Evolutionary conservation across 2,329 filamentous ascomycete species (phyloP), one percentile per base, ranked within the genome.

Genomic region (Ophiocordyceps camponoti-floridani): DNA sequence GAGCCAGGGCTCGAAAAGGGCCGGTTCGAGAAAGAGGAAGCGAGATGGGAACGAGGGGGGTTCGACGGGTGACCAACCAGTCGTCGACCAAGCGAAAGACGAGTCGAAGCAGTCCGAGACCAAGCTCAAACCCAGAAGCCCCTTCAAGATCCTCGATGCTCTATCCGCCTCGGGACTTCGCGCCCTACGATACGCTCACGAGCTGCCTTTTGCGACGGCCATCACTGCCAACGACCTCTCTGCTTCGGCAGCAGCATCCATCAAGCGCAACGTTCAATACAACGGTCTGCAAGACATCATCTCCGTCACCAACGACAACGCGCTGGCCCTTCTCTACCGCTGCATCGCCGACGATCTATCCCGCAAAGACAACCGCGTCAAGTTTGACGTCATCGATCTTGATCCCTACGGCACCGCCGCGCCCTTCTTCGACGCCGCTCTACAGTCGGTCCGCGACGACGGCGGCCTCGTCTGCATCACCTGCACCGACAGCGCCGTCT

Each of bases 351-450:
- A 70, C 35, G 69, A 72, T 45, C 58, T 72, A 33, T 61, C 70
- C 41, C 57, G 63, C 45, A 52, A 61, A 41, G 60, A 67, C 41
- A 63, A 59, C 43, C 58, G 61, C 30, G 64, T 66, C 49, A 71
- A 77, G 56, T 98, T 94, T 59, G 85, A 96, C 60, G 88, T 95
- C 19, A 91, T 98, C 50, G 91, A 98, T 58, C 73, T 98, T 28
- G 91, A 98, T 58, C 91, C 91, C 0, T 98, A 98, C 55, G 91
- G 91, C 40, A 93, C 86, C 0, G 91, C 89, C 1, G 85, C 84
- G 10, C 84, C 85, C 1, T 98, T 98, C 61, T 73, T 98, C 45
- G 91, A 98, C 58, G 79, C 85, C 1, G 87, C 91, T 1, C 69
- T 98, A 9, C 88, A 95, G 62, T 78, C 84, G 1, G 74, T 95